Base-by-base conservation (phyloP, 2,329 filamentous ascomycete species). In the Diaporthe vaccinii region DNA sequence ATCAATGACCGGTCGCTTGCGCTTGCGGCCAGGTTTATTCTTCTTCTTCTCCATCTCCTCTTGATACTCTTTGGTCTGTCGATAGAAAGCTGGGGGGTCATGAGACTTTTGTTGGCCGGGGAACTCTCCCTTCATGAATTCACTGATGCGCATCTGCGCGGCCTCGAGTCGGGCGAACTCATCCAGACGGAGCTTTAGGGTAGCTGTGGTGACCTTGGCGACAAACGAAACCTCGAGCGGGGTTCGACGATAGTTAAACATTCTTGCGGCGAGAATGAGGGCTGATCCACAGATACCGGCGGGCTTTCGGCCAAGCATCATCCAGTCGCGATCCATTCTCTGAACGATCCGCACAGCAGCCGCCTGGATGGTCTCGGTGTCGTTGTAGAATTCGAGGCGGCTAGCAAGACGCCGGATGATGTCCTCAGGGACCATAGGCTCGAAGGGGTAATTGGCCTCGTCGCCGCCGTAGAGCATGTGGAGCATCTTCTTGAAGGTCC, bases 301-400 rank as follows among this genome's bases (percentile, higher is more conserved):
- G 22, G 97, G 97, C 55, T 97, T 93, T 80, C 97, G 94, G 79
- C 97, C 97, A 82, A 96, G 95, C 62, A 96, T 93, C 91, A 99
- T 98, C 96, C 97, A 98, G 85, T 99, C 97, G 72, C 95, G 90
- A 78, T 95, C 96, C 97, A 99, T 98, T 77, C 97, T 93, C 83
- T 94, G 93, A 74, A 98, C 92, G 71, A 99, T 93, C 73, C 94
- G 92, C 74, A 96, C 92, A 9, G 97, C 97, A 80, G 98, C 95
- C 79, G 94, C 91, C 57, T 95, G 96, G 20, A 99, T 95, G 79
- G 94, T 93, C 82, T 94, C 93, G 22, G 94, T 96, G 78, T 93
- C 90, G 51, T 93, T 88, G 72, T 93, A 94, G 80, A 99, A 99
- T 82, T 99, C 96, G 70, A 99, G 93, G 82, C 96, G 96, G 76